Evolutionary conservation across 306 rosid species (phyloP).

Genomic region (Quercus glauca): DNA sequence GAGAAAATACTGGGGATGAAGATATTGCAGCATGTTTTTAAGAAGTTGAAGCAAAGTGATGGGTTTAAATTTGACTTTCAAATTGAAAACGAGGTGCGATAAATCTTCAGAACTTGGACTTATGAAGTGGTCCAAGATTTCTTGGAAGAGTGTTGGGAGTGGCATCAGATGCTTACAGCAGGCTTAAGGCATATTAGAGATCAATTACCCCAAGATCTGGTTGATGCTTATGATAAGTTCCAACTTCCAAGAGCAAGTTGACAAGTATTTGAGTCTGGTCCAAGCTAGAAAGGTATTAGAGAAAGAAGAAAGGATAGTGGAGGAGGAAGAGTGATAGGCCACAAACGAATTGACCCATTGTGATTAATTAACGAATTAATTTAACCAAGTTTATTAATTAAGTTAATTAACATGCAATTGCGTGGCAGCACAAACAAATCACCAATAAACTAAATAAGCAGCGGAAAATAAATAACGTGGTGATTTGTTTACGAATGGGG

Average conservation of each 20-base stretch:
- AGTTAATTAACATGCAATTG: no score
- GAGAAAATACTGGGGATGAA: conserved; percentile 75
- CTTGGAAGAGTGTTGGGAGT: conserved; percentile 65
- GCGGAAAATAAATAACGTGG: no score
- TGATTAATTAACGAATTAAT: no score
- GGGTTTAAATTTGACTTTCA: conserved; percentile 55
- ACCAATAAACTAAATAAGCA: no score
- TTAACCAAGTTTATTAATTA: no score
- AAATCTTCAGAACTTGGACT: conserved; percentile 64
- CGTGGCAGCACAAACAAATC: no score
- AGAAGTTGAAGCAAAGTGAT: conserved; percentile 52
- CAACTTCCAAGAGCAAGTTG: conserved; percentile 65
- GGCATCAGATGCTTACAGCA: conserved; percentile 55
- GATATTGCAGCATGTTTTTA: conserved; percentile 61
- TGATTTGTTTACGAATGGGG: no score
- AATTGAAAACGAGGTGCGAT: conserved; percentile 63
- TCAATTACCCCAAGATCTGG: conserved; percentile 69
- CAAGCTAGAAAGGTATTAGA: conserved; percentile 52
- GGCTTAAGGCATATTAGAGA: conserved; percentile 73
- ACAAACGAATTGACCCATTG: no score
- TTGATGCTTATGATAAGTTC: conserved; percentile 64
- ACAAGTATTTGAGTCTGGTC: conserved; percentile 65
- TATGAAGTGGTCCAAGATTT: conserved; percentile 55
- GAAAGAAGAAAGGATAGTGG: conserved; percentile 41
- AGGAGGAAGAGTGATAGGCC: conserved; percentile 76